Conservation (phyloP, 305 asterid species). For the Vinca major region DNA sequence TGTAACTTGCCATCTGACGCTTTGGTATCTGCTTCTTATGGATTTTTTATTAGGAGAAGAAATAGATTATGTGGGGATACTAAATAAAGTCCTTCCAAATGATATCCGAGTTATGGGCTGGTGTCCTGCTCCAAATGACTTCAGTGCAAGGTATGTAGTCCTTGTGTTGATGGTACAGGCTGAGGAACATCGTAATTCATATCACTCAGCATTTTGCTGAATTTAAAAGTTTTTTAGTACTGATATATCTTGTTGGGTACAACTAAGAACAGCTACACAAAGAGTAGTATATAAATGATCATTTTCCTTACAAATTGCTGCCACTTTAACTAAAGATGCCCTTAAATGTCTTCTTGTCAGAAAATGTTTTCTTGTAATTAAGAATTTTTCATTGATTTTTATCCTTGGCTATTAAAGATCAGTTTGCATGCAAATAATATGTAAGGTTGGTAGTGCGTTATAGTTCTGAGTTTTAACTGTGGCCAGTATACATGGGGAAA, state of each 20-base stretch:
- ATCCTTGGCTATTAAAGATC: slow-evolving; percentile 5
- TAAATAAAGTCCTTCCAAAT: slow-evolving; percentile 71
- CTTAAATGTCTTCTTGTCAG: background rate
- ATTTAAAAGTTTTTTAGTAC: background rate
- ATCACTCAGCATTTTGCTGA: background rate
- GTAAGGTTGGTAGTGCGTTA: background rate
- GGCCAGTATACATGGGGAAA: background rate
- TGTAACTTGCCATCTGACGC: background rate
- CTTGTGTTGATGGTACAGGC: slow-evolving; percentile 2
- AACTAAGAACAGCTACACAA: background rate
- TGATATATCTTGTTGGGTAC: background rate
- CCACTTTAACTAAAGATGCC: background rate
- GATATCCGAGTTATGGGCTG: slow-evolving; percentile 89
- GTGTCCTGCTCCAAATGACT: slow-evolving; percentile 77
- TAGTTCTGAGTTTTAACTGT: slow-evolving; percentile 1
- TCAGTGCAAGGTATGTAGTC: slow-evolving; percentile 70
- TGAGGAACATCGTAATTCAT: slow-evolving; percentile 2
- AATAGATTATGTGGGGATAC: slow-evolving; percentile 67
- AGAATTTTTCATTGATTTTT: background rate
- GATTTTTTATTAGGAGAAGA: slow-evolving; percentile 46
- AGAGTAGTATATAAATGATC: background rate
- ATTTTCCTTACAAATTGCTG: background rate
- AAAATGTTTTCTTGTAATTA: background rate
- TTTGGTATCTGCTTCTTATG: slow-evolving; percentile 3
- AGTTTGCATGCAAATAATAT: background rate